A percentile compares a stretch with the other conserved stretches of the same genome.
phyloP scores from a whole-genome alignment of 495 filamentous ascomycete species.

The Pyrenopolyporus hunteri region DNA sequence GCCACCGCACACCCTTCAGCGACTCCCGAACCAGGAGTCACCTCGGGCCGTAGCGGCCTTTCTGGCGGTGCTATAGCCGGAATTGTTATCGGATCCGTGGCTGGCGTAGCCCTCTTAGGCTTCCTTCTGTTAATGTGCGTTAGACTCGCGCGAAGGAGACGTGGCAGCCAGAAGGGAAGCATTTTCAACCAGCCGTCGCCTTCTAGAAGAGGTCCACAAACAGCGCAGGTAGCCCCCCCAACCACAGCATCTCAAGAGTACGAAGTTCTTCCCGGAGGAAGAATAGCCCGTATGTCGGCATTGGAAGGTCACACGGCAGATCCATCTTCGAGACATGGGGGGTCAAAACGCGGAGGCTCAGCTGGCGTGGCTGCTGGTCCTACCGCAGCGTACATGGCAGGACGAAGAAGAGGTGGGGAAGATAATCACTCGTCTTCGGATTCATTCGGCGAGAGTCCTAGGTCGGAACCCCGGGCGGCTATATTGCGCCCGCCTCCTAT shows the following conservation, averaged over 20 bases:
- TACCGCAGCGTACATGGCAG: constrained; percentile 45
- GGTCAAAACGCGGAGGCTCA: constrained; percentile 41
- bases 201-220: constrained; percentile 60
- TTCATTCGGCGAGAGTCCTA: constrained; percentile 78
- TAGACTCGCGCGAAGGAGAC: constrained; percentile 63
- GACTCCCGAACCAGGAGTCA: constrained; percentile 44
- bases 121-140: constrained; percentile 66
- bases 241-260: constrained; percentile 62
- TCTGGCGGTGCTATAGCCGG: constrained; percentile 89
- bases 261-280: constrained; percentile 80
- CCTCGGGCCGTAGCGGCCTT: constrained; percentile 55
- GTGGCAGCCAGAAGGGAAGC: constrained; percentile 64
- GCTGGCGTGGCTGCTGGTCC: constrained; percentile 46
- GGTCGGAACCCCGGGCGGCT: constrained; percentile 65
- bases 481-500: constrained; percentile 67
- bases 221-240: constrained; percentile 43
- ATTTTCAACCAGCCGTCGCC: constrained; percentile 89
- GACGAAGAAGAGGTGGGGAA: constrained; percentile 61
- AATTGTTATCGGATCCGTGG: constrained; percentile 81
- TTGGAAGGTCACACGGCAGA: constrained; percentile 73
- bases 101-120: constrained; percentile 69
- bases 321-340: constrained; percentile 59
- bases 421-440: constrained; percentile 83
- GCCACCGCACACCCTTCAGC: constrained; percentile 52
- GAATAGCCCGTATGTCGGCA: constrained; percentile 95